Percentiles rank a stretch among this genome's conserved stretches.
Conservation (phyloP, 2,329 filamentous ascomycete species). For the Fusarium sp. region DNA sequence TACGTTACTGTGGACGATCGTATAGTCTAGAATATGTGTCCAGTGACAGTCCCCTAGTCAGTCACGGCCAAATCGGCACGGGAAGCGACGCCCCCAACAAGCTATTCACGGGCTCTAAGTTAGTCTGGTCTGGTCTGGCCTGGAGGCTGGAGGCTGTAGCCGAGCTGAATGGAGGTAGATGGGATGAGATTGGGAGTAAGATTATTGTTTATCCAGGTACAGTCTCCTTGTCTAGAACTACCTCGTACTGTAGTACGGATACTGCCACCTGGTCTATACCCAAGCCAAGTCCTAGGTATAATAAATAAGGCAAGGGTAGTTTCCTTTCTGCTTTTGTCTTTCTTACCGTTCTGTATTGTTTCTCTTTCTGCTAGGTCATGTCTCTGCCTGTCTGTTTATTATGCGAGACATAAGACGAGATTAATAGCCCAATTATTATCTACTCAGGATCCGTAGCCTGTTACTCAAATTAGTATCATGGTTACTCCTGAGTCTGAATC, state of each 20-base stretch:
- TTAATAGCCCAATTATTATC: constrained; percentile 17
- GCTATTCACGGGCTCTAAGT: constrained; percentile 14
- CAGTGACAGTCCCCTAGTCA: constrained; percentile 12
- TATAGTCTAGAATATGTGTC: constrained; percentile 27
- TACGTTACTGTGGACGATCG: not conserved
- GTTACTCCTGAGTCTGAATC: constrained; percentile 23
- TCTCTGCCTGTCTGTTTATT: constrained; percentile 5
- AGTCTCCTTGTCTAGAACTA: not conserved
- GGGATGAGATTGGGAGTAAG: not conserved
- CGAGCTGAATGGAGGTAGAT: not conserved
- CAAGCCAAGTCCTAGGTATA: not conserved
- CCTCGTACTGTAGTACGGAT: not conserved
- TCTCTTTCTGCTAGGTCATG: constrained; percentile 9
- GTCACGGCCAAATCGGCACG: constrained; percentile 35
- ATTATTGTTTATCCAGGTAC: not conserved
- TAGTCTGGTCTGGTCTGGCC: not conserved
- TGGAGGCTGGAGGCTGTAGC: not conserved
- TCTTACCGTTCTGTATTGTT: constrained; percentile 6
- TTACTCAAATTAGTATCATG: constrained; percentile 34
- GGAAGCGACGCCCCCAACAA: constrained; percentile 32
- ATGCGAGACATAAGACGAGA: constrained; percentile 28
- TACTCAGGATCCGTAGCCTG: constrained; percentile 2
- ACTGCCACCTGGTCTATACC: not conserved
- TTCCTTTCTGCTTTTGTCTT: not conserved
- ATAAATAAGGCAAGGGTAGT: not conserved